phyloP scores from a whole-genome alignment of 495 filamentous ascomycete species.

The Annulohypoxylon moriforme region DNA sequence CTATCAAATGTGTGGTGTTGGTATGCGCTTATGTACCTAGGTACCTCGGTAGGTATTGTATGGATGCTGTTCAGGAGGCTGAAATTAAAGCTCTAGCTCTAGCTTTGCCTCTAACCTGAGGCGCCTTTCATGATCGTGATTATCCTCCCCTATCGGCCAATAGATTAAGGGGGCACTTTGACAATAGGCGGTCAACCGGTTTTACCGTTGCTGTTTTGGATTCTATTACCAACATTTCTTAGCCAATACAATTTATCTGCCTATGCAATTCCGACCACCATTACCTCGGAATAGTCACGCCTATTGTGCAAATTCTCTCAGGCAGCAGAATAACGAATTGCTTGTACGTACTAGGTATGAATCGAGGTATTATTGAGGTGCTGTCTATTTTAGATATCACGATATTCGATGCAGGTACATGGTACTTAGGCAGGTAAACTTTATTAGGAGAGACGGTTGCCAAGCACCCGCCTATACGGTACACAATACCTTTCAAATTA shows the following conservation, averaged over 20 bases:
- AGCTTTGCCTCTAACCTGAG: not conserved
- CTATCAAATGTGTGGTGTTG: not conserved
- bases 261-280: not conserved
- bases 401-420: not conserved
- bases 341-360: not conserved
- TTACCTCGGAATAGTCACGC: not conserved
- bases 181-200: conserved; percentile 1
- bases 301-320: not conserved
- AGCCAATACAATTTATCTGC: not conserved
- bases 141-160: not conserved
- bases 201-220: not conserved
- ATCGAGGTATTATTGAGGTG: not conserved
- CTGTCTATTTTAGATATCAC: not conserved
- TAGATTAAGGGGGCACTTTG: conserved; percentile 4
- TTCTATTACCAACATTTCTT: not conserved
- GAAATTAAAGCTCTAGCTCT: not conserved
- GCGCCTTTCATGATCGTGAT: not conserved
- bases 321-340: not conserved
- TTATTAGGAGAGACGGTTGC: conserved; percentile 24
- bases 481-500: conserved; percentile 22
- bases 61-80: conserved; percentile 1
- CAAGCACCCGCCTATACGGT: conserved; percentile 28
- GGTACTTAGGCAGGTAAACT: not conserved
- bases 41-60: not conserved
- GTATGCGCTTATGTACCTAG: not conserved